A percentile compares a stretch with the other conserved stretches of the same genome.
These are phyloP conservation scores for Microbotryum saponariae DNA, from an alignment of 1,284 basidiomycete genomes.

Conservation along the genomic window DNA sequence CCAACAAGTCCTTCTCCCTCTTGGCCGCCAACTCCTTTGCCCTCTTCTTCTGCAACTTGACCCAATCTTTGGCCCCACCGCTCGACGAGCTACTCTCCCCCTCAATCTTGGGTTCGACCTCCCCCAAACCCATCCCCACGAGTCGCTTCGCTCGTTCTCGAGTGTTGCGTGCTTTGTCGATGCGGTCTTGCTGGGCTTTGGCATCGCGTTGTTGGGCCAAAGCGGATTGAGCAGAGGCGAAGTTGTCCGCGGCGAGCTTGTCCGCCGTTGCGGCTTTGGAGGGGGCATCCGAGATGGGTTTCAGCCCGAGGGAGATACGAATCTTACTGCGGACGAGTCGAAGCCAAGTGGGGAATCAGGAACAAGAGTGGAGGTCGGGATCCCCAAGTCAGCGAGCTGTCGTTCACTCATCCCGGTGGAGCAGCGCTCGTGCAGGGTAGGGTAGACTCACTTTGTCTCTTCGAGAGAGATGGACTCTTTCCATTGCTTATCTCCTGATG, in stretches of 20 bases:
- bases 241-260: constrained; percentile 60
- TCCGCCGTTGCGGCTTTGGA: constrained; percentile 38
- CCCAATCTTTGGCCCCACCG: constrained; percentile 57
- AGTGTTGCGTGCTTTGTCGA: constrained; percentile 73
- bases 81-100: constrained; percentile 5
- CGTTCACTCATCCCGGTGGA: too few species aligned
- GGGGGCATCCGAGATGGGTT: constrained; percentile 73
- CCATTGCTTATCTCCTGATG: constrained; percentile 10
- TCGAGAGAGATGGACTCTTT: constrained; percentile 80
- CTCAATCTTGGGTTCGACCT: constrained; percentile 57
- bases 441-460: constrained; percentile 64
- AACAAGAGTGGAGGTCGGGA: neutral
- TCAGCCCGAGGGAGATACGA: constrained; percentile 86
- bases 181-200: constrained; percentile 46
- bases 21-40: constrained; percentile 74
- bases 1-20: constrained; percentile 67
- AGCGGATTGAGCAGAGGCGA: constrained; percentile 58
- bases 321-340: constrained; percentile 55
- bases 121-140: constrained; percentile 81
- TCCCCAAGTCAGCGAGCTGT: neutral
- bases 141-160: constrained; percentile 82
- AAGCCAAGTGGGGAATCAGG: neutral
- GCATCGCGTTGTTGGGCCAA: constrained; percentile 65
- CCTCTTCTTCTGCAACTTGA: constrained; percentile 77
- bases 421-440: too few species aligned